Percentiles rank a stretch among this genome's conserved stretches.
These are phyloP conservation scores for Phyllosticta citrichinensis DNA, from an alignment of 2,329 filamentous ascomycete genomes.

Conservation along the genomic window DNA sequence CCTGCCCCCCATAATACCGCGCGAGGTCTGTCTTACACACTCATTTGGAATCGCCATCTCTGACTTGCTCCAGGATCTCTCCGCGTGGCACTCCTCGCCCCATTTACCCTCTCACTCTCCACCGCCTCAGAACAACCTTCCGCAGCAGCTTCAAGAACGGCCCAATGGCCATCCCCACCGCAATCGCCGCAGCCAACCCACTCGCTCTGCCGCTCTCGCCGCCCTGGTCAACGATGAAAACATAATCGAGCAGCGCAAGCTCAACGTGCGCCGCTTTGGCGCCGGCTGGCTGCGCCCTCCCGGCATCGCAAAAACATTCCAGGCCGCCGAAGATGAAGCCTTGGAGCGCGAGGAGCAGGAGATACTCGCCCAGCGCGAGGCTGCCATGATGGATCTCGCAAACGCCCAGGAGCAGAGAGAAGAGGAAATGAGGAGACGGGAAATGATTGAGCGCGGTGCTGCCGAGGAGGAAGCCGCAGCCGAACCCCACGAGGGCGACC, in stretches of 20 bases:
- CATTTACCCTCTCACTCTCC: slow-evolving; percentile 11
- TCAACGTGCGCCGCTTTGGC: slow-evolving; percentile 78
- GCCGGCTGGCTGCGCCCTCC: slow-evolving; percentile 84
- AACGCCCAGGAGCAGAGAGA: slow-evolving; percentile 50
- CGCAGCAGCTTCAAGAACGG: slow-evolving; percentile 13
- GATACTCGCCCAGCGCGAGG: slow-evolving; percentile 60
- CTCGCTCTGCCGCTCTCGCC: slow-evolving; percentile 53
- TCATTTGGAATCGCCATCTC: not conserved
- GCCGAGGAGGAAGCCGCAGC: slow-evolving; percentile 31
- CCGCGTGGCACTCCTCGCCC: slow-evolving; percentile 8
- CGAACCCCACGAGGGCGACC: slow-evolving; percentile 29
- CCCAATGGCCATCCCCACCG: slow-evolving; percentile 15
- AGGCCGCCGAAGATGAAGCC: slow-evolving; percentile 82
- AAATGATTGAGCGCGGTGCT: slow-evolving; percentile 24
- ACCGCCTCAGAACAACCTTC: slow-evolving; percentile 19
- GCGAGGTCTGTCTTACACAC: slow-evolving; percentile 14
- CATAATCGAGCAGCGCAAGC: slow-evolving; percentile 63
- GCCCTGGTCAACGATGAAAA: slow-evolving; percentile 68
- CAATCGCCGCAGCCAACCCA: slow-evolving; percentile 20
- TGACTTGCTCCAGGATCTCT: not conserved
- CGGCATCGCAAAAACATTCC: slow-evolving; percentile 77
- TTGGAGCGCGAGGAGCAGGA: slow-evolving; percentile 81
- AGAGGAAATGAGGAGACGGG: slow-evolving; percentile 15
- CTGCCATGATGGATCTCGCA: slow-evolving; percentile 62
- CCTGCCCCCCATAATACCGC: slow-evolving; percentile 20